Percentiles rank a stretch among this genome's conserved stretches.
These are phyloP conservation scores for Polygonum aviculare DNA, from an alignment of 148 eudicot genomes.

Conservation along the genomic window DNA sequence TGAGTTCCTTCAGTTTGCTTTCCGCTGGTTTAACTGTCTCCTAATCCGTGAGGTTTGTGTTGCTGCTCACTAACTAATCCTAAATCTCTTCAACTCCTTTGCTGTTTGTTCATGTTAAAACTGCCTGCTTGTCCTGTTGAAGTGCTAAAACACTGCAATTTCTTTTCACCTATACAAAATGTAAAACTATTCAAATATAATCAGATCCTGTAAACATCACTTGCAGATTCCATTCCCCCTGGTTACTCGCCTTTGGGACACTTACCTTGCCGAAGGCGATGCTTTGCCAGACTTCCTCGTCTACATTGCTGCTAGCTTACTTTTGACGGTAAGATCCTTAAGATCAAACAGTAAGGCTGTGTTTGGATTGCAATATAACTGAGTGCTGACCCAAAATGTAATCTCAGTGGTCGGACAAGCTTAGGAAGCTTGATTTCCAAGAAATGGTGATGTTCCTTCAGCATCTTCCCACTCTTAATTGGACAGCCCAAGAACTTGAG, in stretches of 20 bases:
- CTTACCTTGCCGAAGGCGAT: constrained; percentile 99
- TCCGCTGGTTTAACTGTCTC: constrained; percentile 99
- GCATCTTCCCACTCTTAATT: constrained; percentile 79
- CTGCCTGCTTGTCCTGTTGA: background rate
- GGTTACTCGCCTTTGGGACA: constrained; percentile 96
- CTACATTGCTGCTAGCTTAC: constrained; percentile 93
- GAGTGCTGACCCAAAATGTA: background rate
- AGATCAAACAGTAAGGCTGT: background rate
- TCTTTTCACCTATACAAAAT: background rate
- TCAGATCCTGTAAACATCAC: background rate
- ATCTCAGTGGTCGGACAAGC: constrained; percentile 88
- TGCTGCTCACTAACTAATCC: background rate
- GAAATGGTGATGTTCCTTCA: constrained; percentile 99
- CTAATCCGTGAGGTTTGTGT: constrained; percentile 85
- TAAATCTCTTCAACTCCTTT: background rate
- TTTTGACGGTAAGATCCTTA: constrained; percentile 57
- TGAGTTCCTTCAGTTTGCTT: constrained; percentile 95
- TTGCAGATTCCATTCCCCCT: constrained; percentile 85
- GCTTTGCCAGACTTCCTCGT: constrained; percentile 97
- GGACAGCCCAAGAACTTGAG: constrained; percentile 79
- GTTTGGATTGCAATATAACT: too few species aligned
- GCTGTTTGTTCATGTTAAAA: background rate
- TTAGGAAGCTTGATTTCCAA: constrained; percentile 83
- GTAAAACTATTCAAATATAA: background rate
- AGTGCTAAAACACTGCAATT: background rate